Conservation (phyloP, 306 rosid species). For the Hippophae tibetana region DNA sequence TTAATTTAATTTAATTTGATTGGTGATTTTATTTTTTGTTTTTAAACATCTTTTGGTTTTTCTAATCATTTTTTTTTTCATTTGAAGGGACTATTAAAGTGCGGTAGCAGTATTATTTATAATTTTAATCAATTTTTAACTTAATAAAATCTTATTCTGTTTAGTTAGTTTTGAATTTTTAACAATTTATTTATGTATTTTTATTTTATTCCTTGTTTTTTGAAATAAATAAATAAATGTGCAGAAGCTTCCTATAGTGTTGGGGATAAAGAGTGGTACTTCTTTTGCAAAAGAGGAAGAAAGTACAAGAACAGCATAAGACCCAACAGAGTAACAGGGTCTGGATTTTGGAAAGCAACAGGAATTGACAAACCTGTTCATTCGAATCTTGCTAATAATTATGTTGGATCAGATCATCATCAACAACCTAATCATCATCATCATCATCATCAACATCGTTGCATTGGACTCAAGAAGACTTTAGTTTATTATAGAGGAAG, state of each 20-base stretch:
- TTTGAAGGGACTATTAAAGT: too few species aligned
- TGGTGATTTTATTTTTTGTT: too few species aligned
- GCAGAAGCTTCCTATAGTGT: conserved; percentile 30
- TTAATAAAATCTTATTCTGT: too few species aligned
- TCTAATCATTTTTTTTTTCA: too few species aligned
- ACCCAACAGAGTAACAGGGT: conserved; percentile 76
- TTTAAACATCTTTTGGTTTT: too few species aligned
- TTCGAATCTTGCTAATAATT: not conserved
- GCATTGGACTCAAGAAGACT: conserved; percentile 87
- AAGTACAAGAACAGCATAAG: conserved; percentile 82
- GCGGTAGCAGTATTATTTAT: too few species aligned
- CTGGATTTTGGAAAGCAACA: conserved; percentile 96
- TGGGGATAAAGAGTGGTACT: conserved; percentile 69
- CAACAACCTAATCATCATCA: conserved; percentile 11
- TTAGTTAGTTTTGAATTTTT: too few species aligned
- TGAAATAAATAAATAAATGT: not conserved
- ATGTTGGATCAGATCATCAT: too few species aligned
- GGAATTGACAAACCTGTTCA: conserved; percentile 65
- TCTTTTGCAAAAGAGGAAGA: conserved; percentile 84
- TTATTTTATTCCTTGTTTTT: too few species aligned
- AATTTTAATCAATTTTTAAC: too few species aligned
- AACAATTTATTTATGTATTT: too few species aligned
- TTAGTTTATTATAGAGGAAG: conserved; percentile 76
- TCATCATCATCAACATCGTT: conserved; percentile 20
- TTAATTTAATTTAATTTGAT: too few species aligned